These are phyloP conservation scores for Leccinum cinnamomeum DNA, from an alignment of 1,284 basidiomycete species.

Conservation along the genomic window DNA sequence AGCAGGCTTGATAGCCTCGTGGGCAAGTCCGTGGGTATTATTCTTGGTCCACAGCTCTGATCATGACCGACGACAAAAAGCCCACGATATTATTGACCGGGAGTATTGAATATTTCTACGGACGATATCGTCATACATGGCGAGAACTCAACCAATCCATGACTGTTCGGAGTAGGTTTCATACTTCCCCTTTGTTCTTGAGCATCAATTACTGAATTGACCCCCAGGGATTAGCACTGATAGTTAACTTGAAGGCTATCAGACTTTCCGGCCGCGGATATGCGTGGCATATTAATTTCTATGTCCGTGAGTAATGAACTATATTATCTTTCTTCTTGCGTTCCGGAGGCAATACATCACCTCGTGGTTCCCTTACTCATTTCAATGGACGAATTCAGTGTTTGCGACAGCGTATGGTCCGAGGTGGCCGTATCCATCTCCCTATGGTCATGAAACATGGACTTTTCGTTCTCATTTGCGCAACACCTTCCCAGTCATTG, in stretches of 20 bases:
- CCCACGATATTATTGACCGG: background rate
- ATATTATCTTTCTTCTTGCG: background rate
- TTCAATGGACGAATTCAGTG: background rate
- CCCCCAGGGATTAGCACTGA: background rate
- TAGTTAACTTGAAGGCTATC: background rate
- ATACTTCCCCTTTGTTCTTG: background rate
- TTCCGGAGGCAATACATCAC: background rate
- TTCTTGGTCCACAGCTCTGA: background rate
- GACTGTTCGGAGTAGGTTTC: background rate
- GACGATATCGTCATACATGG: background rate
- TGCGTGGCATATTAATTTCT: background rate
- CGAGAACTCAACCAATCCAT: background rate
- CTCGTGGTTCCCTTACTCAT: background rate
- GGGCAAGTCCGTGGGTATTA: background rate
- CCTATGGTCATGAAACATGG: background rate
- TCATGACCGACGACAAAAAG: background rate
- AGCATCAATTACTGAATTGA: background rate
- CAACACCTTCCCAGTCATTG: background rate
- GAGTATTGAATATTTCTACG: background rate
- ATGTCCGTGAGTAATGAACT: background rate
- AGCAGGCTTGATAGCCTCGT: background rate
- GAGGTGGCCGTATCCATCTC: background rate
- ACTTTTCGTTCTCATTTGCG: background rate
- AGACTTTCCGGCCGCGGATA: background rate
- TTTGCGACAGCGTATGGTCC: background rate